Evolutionary conservation across 148 eudicot genomes (phyloP), one percentile per base, ranked within the genome.

Genomic region (Nyssa sinensis): DNA sequence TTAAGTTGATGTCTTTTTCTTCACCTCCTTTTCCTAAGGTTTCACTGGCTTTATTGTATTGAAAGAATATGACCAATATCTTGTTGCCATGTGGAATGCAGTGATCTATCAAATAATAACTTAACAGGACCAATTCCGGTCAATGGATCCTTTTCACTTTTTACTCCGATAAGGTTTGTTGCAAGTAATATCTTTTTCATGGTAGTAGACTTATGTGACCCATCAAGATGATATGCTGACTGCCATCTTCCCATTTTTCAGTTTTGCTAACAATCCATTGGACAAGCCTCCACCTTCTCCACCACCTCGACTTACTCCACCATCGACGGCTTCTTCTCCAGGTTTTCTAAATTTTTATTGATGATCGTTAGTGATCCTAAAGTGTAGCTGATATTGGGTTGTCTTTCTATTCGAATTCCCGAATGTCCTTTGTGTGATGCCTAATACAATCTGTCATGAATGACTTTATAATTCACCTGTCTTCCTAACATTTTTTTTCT

Each of bases 141-240:
- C 68, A 88, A 90, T 80, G 97, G 98, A n/a, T 94, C 98, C 64
- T 94, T 94, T 77, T 59, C 81, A 29, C 77, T 84, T 74, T 90
- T 94, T 73, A 94, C 97, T 65, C 89, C 90, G 66, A 80, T 84
- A 78, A 94, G 98, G 98, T 91, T 72, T 78, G 76, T 66, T 69
- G 64, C 75, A 55, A 49, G 66, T 47, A 25, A 23, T 67, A 35
- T 35, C 34, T 30, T 29, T 24, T 73, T 41, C 35, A n/a, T 27
- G 23, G n/a, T 37, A 37, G 19, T 53, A 28, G 62, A 25, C 1
- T 62, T n/a, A 13, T 41, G 61, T 58, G 17, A 31, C 30, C 13
- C 32, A 19, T 69, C 30, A 59, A 29, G 61, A 44, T 67, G 58
- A 11, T 71, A 34, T 55, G 67, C 72, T 64, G 74, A 80, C 73